Evolutionary conservation across 1,139 yeast genomes (phyloP).

Genomic region (Pneumocystis jirovecii): DNA sequence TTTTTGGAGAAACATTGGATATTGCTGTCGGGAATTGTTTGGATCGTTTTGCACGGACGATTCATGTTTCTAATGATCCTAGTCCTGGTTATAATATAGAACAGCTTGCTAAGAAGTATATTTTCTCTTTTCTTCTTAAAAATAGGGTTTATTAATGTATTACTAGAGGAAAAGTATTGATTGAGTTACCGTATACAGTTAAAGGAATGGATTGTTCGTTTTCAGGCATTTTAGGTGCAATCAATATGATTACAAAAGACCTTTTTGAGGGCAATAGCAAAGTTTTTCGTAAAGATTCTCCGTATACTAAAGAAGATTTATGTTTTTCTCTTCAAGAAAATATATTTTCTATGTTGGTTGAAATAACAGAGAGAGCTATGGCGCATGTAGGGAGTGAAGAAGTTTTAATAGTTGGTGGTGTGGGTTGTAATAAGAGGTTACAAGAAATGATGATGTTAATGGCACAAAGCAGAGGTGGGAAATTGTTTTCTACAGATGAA

Average conservation of each 20-base stretch:
- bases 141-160: conserved; percentile 21
- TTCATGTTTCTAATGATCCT: conserved; percentile 79
- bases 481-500: conserved; percentile 86
- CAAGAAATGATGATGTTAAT: conserved; percentile 93
- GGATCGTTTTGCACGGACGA: conserved; percentile 86
- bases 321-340: conserved; percentile 90
- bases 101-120: conserved; percentile 58
- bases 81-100: conserved; percentile 97
- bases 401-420: conserved; percentile 94
- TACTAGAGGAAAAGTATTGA: conserved; percentile 40
- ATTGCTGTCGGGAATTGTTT: conserved; percentile 95
- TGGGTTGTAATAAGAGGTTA: conserved; percentile 79
- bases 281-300: conserved; percentile 29
- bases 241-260: conserved; percentile 67
- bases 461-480: conserved; percentile 82
- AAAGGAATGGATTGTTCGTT: conserved; percentile 97
- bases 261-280: conserved; percentile 41
- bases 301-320: conserved; percentile 66
- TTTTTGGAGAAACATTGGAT: conserved; percentile 92
- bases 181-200: conserved; percentile 81
- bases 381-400: conserved; percentile 87
- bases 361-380: conserved; percentile 95
- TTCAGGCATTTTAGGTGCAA: conserved; percentile 83
- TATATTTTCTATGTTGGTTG: conserved; percentile 88
- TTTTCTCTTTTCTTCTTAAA: background rate